A percentile compares a stretch with the other conserved stretches of the same genome.
Conservation (phyloP, 352 stramenopile genomes). For the Phytophthora vignae region DNA sequence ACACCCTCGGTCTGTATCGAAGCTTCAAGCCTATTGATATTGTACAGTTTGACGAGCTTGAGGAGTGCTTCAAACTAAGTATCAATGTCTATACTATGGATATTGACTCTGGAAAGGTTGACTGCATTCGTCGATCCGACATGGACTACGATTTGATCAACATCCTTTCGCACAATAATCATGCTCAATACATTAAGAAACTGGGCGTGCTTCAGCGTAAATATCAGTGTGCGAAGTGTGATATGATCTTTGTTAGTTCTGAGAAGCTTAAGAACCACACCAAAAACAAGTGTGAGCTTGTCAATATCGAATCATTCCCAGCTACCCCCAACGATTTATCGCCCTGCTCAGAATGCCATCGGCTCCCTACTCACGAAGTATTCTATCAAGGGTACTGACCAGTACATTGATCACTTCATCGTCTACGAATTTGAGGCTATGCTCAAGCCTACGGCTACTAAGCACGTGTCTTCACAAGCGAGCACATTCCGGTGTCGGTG, state of each 20-base stretch:
- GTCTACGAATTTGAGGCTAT: constrained; percentile 21
- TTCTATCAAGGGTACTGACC: constrained; percentile 6
- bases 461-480: constrained; percentile 12
- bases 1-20: not conserved
- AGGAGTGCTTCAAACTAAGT: constrained; percentile 1
- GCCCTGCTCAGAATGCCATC: not conserved
- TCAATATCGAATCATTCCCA: constrained; percentile 4
- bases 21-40: constrained; percentile 17
- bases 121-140: constrained; percentile 8
- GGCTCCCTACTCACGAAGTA: constrained; percentile 9
- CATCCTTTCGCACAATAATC: constrained; percentile 8
- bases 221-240: constrained; percentile 9
- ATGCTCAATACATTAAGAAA: constrained; percentile 2
- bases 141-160: not conserved
- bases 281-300: constrained; percentile 8
- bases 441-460: not conserved
- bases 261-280: constrained; percentile 1
- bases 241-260: constrained; percentile 11
- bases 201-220: constrained; percentile 4
- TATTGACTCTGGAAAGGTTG: not conserved
- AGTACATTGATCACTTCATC: constrained; percentile 16
- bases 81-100: constrained; percentile 14
- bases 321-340: constrained; percentile 2
- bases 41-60: constrained; percentile 15
- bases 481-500: constrained; percentile 14